Evolutionary conservation across 1,284 basidiomycete genomes (phyloP), one percentile per base, ranked within the genome.

Genomic region (Schizophyllum amplum): DNA sequence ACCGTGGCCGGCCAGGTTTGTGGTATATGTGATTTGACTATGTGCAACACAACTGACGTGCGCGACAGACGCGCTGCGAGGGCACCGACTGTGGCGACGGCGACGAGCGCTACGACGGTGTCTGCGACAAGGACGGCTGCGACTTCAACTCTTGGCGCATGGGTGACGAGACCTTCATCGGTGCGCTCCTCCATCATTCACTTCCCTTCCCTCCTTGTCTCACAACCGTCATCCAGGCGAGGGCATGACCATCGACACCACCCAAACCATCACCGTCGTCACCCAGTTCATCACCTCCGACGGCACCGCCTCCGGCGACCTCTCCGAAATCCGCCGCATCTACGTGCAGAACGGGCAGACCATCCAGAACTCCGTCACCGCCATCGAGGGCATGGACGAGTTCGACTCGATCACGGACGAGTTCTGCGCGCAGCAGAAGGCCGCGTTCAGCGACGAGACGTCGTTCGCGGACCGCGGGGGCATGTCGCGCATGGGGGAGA

Each of bases 131-230:
- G 62, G 77, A 77, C 61, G 79, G 78, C n/a, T 79, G 78, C 67
- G 77, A 79, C 65, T 81, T 79, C 74, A 80, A 82, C 74, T 77
- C 78, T 56, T 80, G 68, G 71, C 75, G 77, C 64, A 75, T 76
- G 73, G 78, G 78, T 54, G 68, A 74, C 69, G 66, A 66, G 54
- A 66, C 68, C 59, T 80, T 78, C 74, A 73, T 73, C 67, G 78
- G 77, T 42, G 33, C 33, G 33, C 33, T 42, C 11, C 33, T 42
- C 33, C 4, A n/a, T n/a, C n/a, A n/a, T 42, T 42, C 33, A 42
- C 33, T 9, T 13, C 13, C 13, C 13, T 13, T 33, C 13, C 27
- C 27, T 33, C 27, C 17, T 9, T 42, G 3, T 17, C 33, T 42
- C 33, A n/a, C n/a, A n/a, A n/a, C n/a, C n/a, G n/a, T n/a, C n/a